These are phyloP conservation scores for Nephelium lappaceum DNA, from an alignment of 345 rosid genomes.

Conservation along the genomic window DNA sequence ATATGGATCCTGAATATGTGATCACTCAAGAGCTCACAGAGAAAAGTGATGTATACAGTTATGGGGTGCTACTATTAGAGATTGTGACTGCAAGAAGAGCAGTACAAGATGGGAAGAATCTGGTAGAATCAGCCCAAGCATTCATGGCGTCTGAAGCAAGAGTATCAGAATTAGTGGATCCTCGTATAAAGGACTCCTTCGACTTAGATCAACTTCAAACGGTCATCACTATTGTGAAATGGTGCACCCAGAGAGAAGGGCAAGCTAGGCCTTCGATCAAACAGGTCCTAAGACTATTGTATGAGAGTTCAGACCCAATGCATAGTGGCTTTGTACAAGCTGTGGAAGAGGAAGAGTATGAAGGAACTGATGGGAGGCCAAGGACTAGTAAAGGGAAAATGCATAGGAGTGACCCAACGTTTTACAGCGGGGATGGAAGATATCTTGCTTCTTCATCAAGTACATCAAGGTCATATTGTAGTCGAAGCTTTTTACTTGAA, in stretches of 20 bases:
- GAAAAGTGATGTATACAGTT: constrained; percentile 90
- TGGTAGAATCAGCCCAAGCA: constrained; percentile 70
- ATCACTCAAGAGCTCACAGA: constrained; percentile 86
- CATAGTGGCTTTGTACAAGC: constrained; percentile 70
- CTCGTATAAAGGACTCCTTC: constrained; percentile 54
- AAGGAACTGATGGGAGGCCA: constrained; percentile 65
- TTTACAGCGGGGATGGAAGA: constrained; percentile 66
- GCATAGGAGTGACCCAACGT: constrained; percentile 49
- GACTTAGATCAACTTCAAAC: constrained; percentile 80
- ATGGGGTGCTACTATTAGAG: constrained; percentile 90
- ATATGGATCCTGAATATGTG: constrained; percentile 93
- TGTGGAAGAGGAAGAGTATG: constrained; percentile 61
- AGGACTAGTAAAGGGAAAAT: constrained; percentile 57
- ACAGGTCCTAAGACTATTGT: constrained; percentile 78
- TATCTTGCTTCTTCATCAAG: constrained; percentile 86
- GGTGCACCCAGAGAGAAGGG: constrained; percentile 93
- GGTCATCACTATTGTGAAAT: constrained; percentile 61
- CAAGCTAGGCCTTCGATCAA: constrained; percentile 83
- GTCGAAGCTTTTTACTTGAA: constrained; percentile 83
- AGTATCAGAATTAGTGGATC: constrained; percentile 66
- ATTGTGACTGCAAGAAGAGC: constrained; percentile 75
- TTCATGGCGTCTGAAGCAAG: constrained; percentile 59
- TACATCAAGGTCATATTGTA: constrained; percentile 88
- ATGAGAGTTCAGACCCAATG: constrained; percentile 81
- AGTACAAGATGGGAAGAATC: constrained; percentile 72